These are phyloP conservation scores for Saccharum hybrid DNA, from an alignment of 202 grass and related monocot species.

Conservation along the genomic window DNA sequence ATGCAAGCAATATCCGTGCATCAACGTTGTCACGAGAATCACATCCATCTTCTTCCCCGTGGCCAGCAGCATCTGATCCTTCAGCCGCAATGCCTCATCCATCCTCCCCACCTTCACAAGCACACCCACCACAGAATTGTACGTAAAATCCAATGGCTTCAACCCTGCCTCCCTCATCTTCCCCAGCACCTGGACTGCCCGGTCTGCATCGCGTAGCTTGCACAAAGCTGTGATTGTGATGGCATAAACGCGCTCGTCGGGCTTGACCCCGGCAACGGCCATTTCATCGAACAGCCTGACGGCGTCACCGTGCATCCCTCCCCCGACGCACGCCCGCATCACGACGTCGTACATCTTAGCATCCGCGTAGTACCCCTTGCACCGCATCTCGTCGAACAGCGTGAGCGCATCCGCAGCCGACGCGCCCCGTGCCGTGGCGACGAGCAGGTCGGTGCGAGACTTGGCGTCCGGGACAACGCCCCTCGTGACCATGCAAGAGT, in stretches of 20 bases:
- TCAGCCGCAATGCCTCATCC: constrained; percentile 63
- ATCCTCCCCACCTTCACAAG: constrained; percentile 66
- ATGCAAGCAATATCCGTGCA: constrained; percentile 71
- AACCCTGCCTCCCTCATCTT: constrained; percentile 62
- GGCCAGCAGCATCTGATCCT: constrained; percentile 63
- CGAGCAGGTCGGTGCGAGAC: constrained; percentile 64
- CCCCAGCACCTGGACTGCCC: constrained; percentile 44
- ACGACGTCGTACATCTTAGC: constrained; percentile 56
- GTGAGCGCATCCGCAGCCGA: constrained; percentile 45
- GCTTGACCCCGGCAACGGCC: constrained; percentile 37
- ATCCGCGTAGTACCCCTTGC: constrained; percentile 51
- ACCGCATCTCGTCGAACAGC: constrained; percentile 60
- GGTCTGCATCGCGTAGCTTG: constrained; percentile 48
- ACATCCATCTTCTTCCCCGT: constrained; percentile 57
- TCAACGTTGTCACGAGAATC: constrained; percentile 56
- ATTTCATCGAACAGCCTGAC: constrained; percentile 82
- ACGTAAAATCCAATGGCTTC: constrained; percentile 43
- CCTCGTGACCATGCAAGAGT: constrained; percentile 49
- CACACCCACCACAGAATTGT: constrained; percentile 52
- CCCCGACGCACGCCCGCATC: constrained; percentile 59
- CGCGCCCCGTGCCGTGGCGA: constrained; percentile 38
- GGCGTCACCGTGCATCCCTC: constrained; percentile 50
- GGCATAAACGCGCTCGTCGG: constrained; percentile 46
- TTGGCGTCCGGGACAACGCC: constrained; percentile 55
- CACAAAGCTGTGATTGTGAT: constrained; percentile 49